Conservation (phyloP, 75 land plant species). For the Ceratopteris richardii region DNA sequence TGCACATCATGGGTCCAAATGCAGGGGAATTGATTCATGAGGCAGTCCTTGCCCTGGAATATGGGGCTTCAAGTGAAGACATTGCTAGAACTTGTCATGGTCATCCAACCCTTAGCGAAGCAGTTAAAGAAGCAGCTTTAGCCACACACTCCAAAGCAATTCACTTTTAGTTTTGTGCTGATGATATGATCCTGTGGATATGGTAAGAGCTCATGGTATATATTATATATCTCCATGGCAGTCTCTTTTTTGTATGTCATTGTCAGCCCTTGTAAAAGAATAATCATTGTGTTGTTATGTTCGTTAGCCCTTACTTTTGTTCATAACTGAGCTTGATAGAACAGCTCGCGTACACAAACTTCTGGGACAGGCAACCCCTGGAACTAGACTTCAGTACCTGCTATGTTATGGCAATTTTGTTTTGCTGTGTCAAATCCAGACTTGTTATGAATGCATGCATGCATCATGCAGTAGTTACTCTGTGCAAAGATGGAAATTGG, state of each 20-base stretch:
- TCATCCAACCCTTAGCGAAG: constrained; percentile 96
- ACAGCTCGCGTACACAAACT: too few relatives aligned
- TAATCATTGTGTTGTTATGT: background rate
- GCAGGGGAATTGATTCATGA: constrained; percentile 96
- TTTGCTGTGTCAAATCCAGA: too few relatives aligned
- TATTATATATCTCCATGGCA: background rate
- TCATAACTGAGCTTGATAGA: background rate
- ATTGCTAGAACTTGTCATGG: constrained; percentile 96
- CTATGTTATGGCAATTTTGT: too few relatives aligned
- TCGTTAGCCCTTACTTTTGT: background rate
- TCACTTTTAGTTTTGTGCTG: constrained; percentile 43
- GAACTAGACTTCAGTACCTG: too few relatives aligned
- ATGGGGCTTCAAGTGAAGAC: constrained; percentile 97
- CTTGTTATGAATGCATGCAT: too few relatives aligned
- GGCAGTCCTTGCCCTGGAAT: constrained; percentile 74
- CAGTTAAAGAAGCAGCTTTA: constrained; percentile 93
- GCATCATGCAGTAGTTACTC: too few relatives aligned
- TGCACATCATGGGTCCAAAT: constrained; percentile 86
- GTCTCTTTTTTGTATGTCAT: background rate
- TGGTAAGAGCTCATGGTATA: background rate
- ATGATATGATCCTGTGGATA: background rate
- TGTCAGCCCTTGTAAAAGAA: background rate
- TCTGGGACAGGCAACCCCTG: too few relatives aligned
- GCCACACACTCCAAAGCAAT: constrained; percentile 94
- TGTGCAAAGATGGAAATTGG: too few relatives aligned